Evolutionary conservation across 1,139 yeast genomes (phyloP).

Genomic region (Saccharomyces uvarum): DNA sequence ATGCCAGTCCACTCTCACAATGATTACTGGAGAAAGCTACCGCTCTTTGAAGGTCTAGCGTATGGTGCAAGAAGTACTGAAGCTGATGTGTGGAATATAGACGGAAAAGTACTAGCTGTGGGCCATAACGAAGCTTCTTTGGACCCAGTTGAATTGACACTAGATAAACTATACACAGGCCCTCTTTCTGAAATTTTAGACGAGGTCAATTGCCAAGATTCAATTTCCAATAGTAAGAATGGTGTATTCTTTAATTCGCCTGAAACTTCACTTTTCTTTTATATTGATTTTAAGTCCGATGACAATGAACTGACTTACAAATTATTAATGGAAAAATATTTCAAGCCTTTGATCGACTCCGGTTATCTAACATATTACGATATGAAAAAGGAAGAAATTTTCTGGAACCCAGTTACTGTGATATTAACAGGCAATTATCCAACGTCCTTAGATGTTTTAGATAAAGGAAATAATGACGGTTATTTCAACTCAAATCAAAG

Average conservation of each 20-base stretch:
- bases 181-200: conserved; percentile 45
- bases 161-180: conserved; percentile 46
- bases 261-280: conserved; percentile 37
- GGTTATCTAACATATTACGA: conserved; percentile 36
- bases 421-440: conserved; percentile 41
- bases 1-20: conserved; percentile 62
- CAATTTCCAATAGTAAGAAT: conserved; percentile 11
- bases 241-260: conserved; percentile 43
- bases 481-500: conserved; percentile 21
- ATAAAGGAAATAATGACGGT: conserved; percentile 13
- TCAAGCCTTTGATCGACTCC: conserved; percentile 33
- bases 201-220: conserved; percentile 30
- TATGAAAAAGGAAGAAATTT: conserved; percentile 21
- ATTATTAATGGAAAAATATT: conserved; percentile 30
- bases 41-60: conserved; percentile 55
- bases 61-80: conserved; percentile 58
- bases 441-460: conserved; percentile 11
- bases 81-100: conserved; percentile 57
- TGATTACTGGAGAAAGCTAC: conserved; percentile 62
- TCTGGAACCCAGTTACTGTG: conserved; percentile 39
- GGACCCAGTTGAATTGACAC: conserved; percentile 36
- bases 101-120: conserved; percentile 46
- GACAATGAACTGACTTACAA: conserved; percentile 32
- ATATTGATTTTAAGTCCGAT: conserved; percentile 44
- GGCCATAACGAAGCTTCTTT: conserved; percentile 55